Conservation (phyloP, 2,329 filamentous ascomycete genomes). For the Polytolypa hystricis region DNA sequence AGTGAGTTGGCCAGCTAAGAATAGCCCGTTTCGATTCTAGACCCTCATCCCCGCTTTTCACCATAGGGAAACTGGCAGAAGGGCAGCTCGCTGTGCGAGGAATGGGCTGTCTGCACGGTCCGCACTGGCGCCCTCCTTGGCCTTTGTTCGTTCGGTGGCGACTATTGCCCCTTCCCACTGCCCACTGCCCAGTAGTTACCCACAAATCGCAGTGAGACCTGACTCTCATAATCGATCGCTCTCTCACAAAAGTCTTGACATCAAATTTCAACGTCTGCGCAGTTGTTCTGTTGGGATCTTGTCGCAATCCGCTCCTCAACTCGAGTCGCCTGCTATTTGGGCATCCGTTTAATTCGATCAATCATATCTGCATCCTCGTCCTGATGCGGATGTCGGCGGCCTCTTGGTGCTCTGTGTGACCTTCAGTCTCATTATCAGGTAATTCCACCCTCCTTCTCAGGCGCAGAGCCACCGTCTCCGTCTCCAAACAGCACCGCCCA, state of each 20-base stretch:
- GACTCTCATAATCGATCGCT: no score
- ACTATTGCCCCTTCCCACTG: no score
- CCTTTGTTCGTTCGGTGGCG: no score
- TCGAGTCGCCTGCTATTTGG: no score
- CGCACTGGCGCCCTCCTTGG: background rate
- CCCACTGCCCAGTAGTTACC: background rate
- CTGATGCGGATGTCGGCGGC: slow-evolving; percentile 1
- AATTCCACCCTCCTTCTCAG: background rate
- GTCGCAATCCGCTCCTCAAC: no score
- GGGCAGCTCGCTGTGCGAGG: background rate
- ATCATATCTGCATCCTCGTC: slow-evolving; percentile 8
- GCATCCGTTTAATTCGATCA: slow-evolving; percentile 7
- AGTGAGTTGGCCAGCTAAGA: slow-evolving; percentile 6
- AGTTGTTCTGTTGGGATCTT: no score
- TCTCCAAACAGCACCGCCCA: no score
- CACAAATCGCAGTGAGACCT: no score
- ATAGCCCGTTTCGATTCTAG: slow-evolving; percentile 5
- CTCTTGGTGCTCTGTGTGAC: slow-evolving; percentile 1
- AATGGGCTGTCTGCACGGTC: background rate
- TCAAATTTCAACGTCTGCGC: no score
- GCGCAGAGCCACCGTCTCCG: background rate
- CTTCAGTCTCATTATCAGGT: background rate
- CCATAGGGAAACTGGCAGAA: background rate
- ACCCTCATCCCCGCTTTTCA: slow-evolving; percentile 9
- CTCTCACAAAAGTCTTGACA: no score